Conservation (phyloP, 306 rosid species). For the Ochetophila trinervis region DNA sequence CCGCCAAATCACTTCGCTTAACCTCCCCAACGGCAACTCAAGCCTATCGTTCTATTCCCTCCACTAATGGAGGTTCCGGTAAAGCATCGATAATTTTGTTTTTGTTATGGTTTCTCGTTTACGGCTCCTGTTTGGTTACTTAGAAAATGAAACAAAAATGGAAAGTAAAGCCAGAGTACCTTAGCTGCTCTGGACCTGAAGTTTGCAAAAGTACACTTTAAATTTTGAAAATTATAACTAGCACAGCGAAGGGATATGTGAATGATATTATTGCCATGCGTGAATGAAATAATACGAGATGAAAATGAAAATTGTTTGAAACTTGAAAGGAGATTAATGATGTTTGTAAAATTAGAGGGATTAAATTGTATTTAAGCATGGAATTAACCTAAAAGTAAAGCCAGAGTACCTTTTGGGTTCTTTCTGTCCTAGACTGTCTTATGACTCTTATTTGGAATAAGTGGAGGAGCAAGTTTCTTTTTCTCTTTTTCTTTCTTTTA, state of each 20-base stretch:
- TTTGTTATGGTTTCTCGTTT: neutral
- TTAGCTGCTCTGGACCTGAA: no score
- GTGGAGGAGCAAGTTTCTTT: neutral
- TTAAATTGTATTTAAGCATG: no score
- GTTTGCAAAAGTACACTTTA: no score
- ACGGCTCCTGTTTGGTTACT: constrained; percentile 6
- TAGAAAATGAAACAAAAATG: neutral
- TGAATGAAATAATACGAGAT: no score
- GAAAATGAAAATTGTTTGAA: no score
- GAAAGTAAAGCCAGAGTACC: neutral
- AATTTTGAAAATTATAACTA: no score
- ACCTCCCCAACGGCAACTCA: constrained; percentile 33
- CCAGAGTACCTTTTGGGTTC: neutral
- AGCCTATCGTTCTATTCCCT: constrained; percentile 9
- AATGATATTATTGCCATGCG: no score
- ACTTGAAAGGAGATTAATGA: no score
- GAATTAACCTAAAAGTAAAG: no score
- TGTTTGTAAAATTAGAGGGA: no score
- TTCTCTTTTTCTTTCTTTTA: neutral
- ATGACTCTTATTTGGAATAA: neutral
- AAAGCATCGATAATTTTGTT: neutral
- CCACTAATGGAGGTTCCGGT: constrained; percentile 26
- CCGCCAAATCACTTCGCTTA: constrained; percentile 42
- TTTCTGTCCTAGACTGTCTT: neutral
- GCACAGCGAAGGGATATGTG: no score